A percentile compares a stretch with the other conserved stretches of the same genome.
Conservation (phyloP, 108 stramenopile species). For the Nannochloropsis oceanica region DNA sequence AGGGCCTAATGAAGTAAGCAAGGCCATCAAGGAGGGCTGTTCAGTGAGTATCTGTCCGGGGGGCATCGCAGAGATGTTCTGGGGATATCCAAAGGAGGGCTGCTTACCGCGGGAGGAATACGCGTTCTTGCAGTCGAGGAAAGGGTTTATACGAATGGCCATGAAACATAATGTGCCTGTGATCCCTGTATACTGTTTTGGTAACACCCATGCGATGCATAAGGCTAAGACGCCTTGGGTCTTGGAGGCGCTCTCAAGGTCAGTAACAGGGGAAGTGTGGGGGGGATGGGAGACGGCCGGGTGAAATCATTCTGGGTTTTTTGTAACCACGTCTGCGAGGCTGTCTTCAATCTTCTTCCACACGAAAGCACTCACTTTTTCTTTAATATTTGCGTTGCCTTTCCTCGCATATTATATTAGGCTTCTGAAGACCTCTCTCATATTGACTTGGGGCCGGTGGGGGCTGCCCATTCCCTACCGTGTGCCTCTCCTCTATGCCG, state of each 20-base stretch:
- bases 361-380: no score
- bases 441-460: conserved; percentile 33
- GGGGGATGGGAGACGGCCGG: no score
- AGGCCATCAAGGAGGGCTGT: conserved; percentile 18
- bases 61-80: conserved; percentile 86
- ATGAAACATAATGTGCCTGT: conserved; percentile 57
- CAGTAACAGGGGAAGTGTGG: not conserved
- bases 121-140: conserved; percentile 49
- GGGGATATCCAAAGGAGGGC: conserved; percentile 54
- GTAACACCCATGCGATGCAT: not conserved
- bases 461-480: conserved; percentile 28
- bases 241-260: not conserved
- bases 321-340: no score
- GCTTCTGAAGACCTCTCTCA: conserved; percentile 38
- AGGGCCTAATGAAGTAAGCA: conserved; percentile 10
- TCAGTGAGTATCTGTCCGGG: conserved; percentile 60
- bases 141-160: conserved; percentile 68
- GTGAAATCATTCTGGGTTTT: no score
- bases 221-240: not conserved
- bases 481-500: conserved; percentile 27
- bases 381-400: no score
- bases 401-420: conserved; percentile 14
- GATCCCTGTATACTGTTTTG: conserved; percentile 59
- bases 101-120: conserved; percentile 62
- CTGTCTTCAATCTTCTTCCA: no score